Evolutionary conservation across 1,139 yeast species (phyloP).

Genomic region (Debaryomyces robertsiae): DNA sequence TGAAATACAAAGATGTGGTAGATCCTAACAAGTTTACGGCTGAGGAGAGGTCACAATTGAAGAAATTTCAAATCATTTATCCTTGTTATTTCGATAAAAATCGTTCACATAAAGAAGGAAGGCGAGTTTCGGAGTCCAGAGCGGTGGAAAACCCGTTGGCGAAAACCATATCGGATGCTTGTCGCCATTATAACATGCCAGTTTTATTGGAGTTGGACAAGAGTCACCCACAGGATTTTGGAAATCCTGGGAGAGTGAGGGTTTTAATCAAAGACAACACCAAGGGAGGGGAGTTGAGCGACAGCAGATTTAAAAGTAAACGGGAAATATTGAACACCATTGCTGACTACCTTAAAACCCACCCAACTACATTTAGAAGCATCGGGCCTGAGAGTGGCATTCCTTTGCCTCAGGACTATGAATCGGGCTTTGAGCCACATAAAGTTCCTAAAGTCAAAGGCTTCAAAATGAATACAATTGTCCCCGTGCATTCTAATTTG

Average conservation of each 20-base stretch:
- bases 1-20: constrained; percentile 26
- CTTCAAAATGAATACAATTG: constrained; percentile 79
- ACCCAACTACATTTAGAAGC: constrained; percentile 72
- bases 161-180: constrained; percentile 72
- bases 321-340: constrained; percentile 65
- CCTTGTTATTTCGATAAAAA: constrained; percentile 90
- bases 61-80: constrained; percentile 71
- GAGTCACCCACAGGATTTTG: constrained; percentile 95
- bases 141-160: constrained; percentile 92
- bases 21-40: constrained; percentile 43
- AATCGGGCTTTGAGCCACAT: constrained; percentile 53
- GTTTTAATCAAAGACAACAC: constrained; percentile 59
- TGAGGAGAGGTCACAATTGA: constrained; percentile 62
- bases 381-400: constrained; percentile 54
- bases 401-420: constrained; percentile 65
- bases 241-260: constrained; percentile 93
- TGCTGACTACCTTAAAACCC: constrained; percentile 60
- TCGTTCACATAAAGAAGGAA: constrained; percentile 77
- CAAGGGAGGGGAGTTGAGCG: constrained; percentile 41
- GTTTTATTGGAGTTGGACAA: constrained; percentile 74
- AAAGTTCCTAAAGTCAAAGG: constrained; percentile 81
- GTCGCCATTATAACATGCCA: constrained; percentile 51
- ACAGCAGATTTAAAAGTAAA: constrained; percentile 54
- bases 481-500: constrained; percentile 80
- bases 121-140: constrained; percentile 65